phyloP scores from a whole-genome alignment of 192 early-diverging fungal genomes.

The Podila minutissima region DNA sequence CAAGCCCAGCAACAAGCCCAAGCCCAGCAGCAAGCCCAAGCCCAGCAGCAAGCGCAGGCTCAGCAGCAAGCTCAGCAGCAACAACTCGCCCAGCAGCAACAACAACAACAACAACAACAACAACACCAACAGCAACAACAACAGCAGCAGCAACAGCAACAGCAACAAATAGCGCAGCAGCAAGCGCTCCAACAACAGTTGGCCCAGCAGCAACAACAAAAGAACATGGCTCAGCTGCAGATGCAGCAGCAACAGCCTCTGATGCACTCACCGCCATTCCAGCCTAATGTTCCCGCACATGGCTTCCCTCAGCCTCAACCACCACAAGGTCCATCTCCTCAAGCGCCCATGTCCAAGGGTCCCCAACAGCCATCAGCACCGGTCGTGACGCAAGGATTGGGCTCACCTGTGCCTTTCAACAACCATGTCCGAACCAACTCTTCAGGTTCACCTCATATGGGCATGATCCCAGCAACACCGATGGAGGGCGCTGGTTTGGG shows the following conservation, averaged over 20 bases:
- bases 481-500: background rate
- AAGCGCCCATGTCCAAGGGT: conserved; percentile 1
- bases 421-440: conserved; percentile 37
- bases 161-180: conserved; percentile 24
- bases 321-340: conserved; percentile 10
- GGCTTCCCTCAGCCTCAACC: conserved; percentile 14
- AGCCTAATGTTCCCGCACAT: background rate
- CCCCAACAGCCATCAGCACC: conserved; percentile 2
- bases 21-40: conserved; percentile 6
- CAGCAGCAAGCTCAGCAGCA: conserved; percentile 30
- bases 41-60: conserved; percentile 7
- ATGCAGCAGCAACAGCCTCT: conserved; percentile 18
- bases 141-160: conserved; percentile 28
- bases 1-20: conserved; percentile 11
- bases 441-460: conserved; percentile 12
- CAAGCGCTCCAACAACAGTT: conserved; percentile 10
- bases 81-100: conserved; percentile 12
- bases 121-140: conserved; percentile 36
- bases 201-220: conserved; percentile 19
- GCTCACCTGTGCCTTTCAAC: conserved; percentile 28
- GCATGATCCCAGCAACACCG: background rate
- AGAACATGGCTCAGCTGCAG: conserved; percentile 1
- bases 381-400: conserved; percentile 5
- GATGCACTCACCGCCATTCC: background rate
- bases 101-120: conserved; percentile 15